Evolutionary conservation across 2,329 filamentous ascomycete species (phyloP).

Genomic region (Pseudofabraea citricarpa): DNA sequence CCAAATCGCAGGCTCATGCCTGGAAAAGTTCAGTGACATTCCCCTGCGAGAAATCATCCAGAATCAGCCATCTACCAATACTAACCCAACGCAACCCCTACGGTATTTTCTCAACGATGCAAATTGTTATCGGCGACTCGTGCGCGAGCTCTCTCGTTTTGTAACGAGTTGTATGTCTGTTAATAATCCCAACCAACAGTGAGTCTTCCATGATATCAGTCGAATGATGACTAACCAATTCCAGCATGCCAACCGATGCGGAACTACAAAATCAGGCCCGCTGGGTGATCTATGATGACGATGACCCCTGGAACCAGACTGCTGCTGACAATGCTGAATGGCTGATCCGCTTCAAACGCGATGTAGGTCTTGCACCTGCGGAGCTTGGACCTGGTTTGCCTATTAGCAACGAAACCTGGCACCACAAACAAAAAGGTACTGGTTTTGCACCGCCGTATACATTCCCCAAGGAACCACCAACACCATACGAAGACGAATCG

Average conservation of each 20-base stretch:
- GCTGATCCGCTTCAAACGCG: constrained; percentile 58
- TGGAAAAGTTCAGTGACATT: background rate
- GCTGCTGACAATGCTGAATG: constrained; percentile 60
- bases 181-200: constrained; percentile 55
- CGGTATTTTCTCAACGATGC: constrained; percentile 51
- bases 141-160: constrained; percentile 48
- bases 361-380: constrained; percentile 45
- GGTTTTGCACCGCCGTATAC: constrained; percentile 53
- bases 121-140: constrained; percentile 54
- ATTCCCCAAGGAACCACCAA: constrained; percentile 36
- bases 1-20: background rate
- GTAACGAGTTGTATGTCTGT: constrained; percentile 48
- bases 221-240: background rate
- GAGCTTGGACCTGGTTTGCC: constrained; percentile 46
- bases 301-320: constrained; percentile 61
- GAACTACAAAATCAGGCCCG: constrained; percentile 60
- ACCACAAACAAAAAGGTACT: constrained; percentile 43
- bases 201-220: constrained; percentile 4
- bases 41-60: constrained; percentile 12
- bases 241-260: constrained; percentile 48
- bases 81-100: constrained; percentile 21
- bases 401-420: constrained; percentile 35
- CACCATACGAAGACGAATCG: constrained; percentile 28
- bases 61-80: constrained; percentile 24
- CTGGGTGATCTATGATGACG: constrained; percentile 60